Conservation (phyloP, 805 yeast genomes). For the Starmera dryadoides region DNA sequence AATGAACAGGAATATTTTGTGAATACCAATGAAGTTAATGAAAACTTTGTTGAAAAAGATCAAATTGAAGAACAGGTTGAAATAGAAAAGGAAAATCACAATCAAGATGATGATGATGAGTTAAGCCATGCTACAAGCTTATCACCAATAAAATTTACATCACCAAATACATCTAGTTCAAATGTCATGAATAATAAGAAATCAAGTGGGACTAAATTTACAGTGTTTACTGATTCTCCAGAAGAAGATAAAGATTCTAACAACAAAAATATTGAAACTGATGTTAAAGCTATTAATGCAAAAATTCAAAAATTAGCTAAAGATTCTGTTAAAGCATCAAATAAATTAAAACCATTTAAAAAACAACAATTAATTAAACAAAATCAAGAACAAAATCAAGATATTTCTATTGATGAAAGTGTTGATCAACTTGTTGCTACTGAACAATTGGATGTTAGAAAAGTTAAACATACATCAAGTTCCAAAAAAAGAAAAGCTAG, state of each 20-base stretch:
- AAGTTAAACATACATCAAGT: constrained; percentile 19
- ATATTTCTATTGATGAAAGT: neutral
- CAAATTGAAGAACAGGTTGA: constrained; percentile 1
- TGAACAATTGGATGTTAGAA: constrained; percentile 15
- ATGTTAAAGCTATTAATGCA: neutral
- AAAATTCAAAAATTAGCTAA: constrained; percentile 13
- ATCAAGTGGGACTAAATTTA: too few relatives aligned
- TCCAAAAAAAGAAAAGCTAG: constrained; percentile 22
- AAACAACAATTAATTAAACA: neutral
- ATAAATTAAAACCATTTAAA: neutral
- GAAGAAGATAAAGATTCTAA: constrained; percentile 3
- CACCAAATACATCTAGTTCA: constrained; percentile 8
- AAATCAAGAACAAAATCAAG: neutral
- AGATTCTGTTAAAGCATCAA: constrained; percentile 6
- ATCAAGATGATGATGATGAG: constrained; percentile 3
- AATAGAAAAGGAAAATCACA: constrained; percentile 1
- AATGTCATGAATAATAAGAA: neutral
- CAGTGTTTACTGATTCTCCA: constrained; percentile 17
- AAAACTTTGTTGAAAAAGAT: constrained; percentile 1
- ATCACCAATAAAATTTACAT: constrained; percentile 16
- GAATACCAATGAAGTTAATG: constrained; percentile 15
- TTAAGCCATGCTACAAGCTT: constrained; percentile 12
- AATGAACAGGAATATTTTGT: constrained; percentile 19
- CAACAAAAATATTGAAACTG: neutral
- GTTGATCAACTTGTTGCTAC: constrained; percentile 14